phyloP scores from a whole-genome alignment of 2,329 filamentous ascomycete genomes.

The Rhynchosporium secalis region DNA sequence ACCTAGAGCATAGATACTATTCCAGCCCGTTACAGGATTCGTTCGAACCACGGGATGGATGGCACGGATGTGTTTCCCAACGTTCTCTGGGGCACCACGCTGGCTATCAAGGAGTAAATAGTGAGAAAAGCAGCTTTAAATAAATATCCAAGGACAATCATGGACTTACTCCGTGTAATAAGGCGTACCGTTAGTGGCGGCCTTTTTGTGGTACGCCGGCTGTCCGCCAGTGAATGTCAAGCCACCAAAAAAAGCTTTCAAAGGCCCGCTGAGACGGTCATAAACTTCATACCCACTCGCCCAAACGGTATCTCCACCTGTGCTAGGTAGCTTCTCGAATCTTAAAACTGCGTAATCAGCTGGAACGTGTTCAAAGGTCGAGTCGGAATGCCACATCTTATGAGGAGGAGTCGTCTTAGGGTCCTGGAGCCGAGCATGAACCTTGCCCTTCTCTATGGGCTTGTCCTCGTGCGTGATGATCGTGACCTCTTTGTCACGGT shows the following conservation, averaged over 20 bases:
- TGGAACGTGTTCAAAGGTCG: constrained; percentile 63
- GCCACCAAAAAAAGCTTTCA: constrained; percentile 27
- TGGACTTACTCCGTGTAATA: background rate
- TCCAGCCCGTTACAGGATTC: constrained; percentile 59
- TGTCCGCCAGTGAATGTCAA: background rate
- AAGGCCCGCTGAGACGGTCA: constrained; percentile 50
- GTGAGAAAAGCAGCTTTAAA: too few relatives aligned
- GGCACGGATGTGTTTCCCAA: background rate
- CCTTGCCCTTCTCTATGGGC: constrained; percentile 50
- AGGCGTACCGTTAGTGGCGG: background rate
- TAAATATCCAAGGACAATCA: too few relatives aligned
- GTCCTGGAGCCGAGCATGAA: too few relatives aligned
- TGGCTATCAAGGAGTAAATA: background rate
- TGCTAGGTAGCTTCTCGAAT: constrained; percentile 55
- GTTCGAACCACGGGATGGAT: constrained; percentile 53
- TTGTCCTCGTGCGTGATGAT: constrained; percentile 64
- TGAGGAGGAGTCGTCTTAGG: constrained; percentile 33
- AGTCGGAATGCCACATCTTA: constrained; percentile 58
- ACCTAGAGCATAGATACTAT: constrained; percentile 44
- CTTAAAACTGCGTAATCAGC: constrained; percentile 63
- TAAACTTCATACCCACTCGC: constrained; percentile 55
- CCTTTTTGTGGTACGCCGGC: background rate
- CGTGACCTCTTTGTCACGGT: constrained; percentile 51
- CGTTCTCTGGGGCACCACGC: background rate
- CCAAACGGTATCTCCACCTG: constrained; percentile 52